Base-by-base conservation (phyloP, 2,329 filamentous ascomycete species). In the Ophiosphaerella herpotricha region DNA sequence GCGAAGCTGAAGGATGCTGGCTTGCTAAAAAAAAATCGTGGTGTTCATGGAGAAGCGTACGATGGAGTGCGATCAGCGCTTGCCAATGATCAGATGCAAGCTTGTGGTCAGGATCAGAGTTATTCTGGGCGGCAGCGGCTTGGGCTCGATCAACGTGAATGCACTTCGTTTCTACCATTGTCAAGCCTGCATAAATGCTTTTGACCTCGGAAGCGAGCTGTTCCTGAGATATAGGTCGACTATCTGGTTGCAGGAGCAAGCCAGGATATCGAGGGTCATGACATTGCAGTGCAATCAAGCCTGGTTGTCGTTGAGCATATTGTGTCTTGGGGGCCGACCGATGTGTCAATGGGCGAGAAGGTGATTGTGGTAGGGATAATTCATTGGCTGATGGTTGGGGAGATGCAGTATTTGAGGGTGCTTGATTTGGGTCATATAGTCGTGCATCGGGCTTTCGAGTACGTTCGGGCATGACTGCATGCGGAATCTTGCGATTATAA, bases 81-180 rank as follows among this genome's bases (percentile, higher is more conserved):
- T 95, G 88, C 88, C 90, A 96, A 61, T 96, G 89, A 43, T 92
- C 85, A 26, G 77, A 71, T n/a, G 74, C 77, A 3, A 85, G 62
- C 38, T 74, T 72, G 13, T 67, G 77, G 1, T 71, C 70, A 2
- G 75, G 70, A 0, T 75, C 62, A 2, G 77, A 74, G 1, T 74
- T 75, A 4, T 78, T 80, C 38, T 85, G 82, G 0, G 83, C 79
- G 7, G 77, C 75, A 23, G 78, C 74, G 6, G 77, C 77, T 58
- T 86, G 82, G 39, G 82, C 78, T 38, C 83, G 85, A 59, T 93
- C 89, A 1, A 95, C 87, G 46, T 95, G 88, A 0, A 95, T 92
- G 61, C 91, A 93, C 60, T 94, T 91, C 21, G 83, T 85, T 67
- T 97, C 93, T 0, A 96, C 89, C 85, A 94, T 90, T 0, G 91